These are phyloP conservation scores for Puccinia triticina DNA, from an alignment of 1,284 basidiomycete genomes.

Conservation along the genomic window DNA sequence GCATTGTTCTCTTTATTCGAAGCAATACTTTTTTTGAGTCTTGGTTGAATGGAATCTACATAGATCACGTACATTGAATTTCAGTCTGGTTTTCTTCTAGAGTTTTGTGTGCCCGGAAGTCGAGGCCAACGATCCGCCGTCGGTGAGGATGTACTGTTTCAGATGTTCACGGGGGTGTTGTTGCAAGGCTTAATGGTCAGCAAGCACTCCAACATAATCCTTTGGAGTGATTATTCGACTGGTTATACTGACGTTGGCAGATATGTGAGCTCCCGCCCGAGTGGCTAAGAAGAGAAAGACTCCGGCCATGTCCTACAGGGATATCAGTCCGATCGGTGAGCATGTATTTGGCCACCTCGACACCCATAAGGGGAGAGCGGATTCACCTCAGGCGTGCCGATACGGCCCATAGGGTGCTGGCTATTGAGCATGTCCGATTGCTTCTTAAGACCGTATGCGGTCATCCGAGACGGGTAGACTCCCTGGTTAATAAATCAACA, in stretches of 20 bases:
- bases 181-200: background rate
- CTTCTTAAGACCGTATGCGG: conserved; percentile 48
- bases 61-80: background rate
- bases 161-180: background rate
- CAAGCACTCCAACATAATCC: background rate
- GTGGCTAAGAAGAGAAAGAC: conserved; percentile 42
- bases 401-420: conserved; percentile 46
- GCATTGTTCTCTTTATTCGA: no score
- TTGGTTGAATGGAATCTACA: no score
- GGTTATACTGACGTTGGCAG: conserved; percentile 41
- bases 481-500: conserved; percentile 23
- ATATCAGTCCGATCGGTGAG: background rate
- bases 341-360: background rate
- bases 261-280: conserved; percentile 47
- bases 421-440: conserved; percentile 21
- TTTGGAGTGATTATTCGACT: background rate
- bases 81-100: background rate
- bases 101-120: conserved; percentile 32
- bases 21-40: no score
- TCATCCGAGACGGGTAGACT: conserved; percentile 51
- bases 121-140: conserved; percentile 42
- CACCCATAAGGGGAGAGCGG: background rate
- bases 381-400: conserved; percentile 48
- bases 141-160: conserved; percentile 43
- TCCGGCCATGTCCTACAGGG: conserved; percentile 44